phyloP scores from a whole-genome alignment of 2,329 filamentous ascomycete species.

The Spiromastix sp. region DNA sequence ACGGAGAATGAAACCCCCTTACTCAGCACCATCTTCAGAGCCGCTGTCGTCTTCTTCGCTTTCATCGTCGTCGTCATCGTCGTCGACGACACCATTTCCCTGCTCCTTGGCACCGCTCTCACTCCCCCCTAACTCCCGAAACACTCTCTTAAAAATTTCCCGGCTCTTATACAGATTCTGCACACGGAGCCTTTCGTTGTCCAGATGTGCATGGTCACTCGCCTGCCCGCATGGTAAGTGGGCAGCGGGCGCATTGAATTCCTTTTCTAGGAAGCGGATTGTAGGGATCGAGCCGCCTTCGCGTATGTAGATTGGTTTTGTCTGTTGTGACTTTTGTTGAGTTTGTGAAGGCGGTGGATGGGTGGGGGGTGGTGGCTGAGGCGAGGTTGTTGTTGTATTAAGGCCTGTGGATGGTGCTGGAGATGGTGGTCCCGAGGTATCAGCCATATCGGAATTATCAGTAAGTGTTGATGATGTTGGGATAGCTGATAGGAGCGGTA shows the following conservation, averaged over 20 bases:
- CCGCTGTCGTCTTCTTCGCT: neutral
- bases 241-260: slow-evolving; percentile 81
- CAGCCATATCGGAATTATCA: slow-evolving; percentile 1
- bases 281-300: slow-evolving; percentile 93
- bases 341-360: slow-evolving; percentile 10
- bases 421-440: neutral
- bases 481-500: slow-evolving; percentile 13
- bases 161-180: slow-evolving; percentile 83
- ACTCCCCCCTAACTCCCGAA: slow-evolving; percentile 48
- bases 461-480: slow-evolving; percentile 33
- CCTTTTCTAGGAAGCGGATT: slow-evolving; percentile 88
- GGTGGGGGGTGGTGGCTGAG: neutral
- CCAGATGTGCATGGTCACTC: slow-evolving; percentile 85
- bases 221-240: slow-evolving; percentile 92
- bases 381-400: slow-evolving; percentile 3
- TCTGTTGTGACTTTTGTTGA: slow-evolving; percentile 7
- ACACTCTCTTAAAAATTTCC: slow-evolving; percentile 83
- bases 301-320: slow-evolving; percentile 72
- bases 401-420: neutral
- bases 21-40: too few relatives aligned
- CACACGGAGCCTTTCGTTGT: slow-evolving; percentile 85
- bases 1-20: too few relatives aligned
- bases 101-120: neutral
- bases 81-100: neutral
- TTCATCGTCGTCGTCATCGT: neutral